Evolutionary conservation across 192 early-diverging fungal species (phyloP).

Genomic region (Globomyces pollinis-pini): DNA sequence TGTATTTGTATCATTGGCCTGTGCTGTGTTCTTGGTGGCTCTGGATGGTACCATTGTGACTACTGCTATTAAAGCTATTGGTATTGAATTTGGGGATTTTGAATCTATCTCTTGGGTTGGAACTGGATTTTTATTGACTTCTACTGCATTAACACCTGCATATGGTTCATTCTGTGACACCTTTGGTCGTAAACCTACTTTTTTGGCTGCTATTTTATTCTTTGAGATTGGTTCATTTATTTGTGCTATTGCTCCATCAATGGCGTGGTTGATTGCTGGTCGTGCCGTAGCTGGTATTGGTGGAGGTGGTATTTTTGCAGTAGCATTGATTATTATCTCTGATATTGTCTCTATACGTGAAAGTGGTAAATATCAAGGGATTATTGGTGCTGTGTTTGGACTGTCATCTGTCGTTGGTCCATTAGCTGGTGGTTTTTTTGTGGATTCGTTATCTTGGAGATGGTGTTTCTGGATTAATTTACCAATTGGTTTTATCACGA

Average conservation of each 20-base stretch:
- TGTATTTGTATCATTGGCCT: slow-evolving; percentile 33
- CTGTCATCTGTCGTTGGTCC: slow-evolving; percentile 71
- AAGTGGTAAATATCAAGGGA: slow-evolving; percentile 68
- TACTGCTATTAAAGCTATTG: slow-evolving; percentile 64
- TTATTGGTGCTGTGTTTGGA: slow-evolving; percentile 70
- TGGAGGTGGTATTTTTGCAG: slow-evolving; percentile 67
- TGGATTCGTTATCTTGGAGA: slow-evolving; percentile 27
- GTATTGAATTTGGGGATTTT: slow-evolving; percentile 57
- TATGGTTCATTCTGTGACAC: slow-evolving; percentile 89
- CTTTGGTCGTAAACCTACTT: slow-evolving; percentile 76
- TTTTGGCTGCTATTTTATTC: slow-evolving; percentile 63
- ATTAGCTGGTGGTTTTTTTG: slow-evolving; percentile 72
- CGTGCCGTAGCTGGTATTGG: slow-evolving; percentile 70
- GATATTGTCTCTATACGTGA: slow-evolving; percentile 59
- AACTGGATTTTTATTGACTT: slow-evolving; percentile 56
- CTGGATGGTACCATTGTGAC: slow-evolving; percentile 79
- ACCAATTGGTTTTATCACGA: slow-evolving; percentile 60
- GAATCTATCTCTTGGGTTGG: slow-evolving; percentile 75
- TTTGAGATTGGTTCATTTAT: slow-evolving; percentile 76
- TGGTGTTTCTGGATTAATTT: slow-evolving; percentile 69
- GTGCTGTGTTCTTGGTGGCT: slow-evolving; percentile 63
- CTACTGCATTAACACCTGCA: slow-evolving; percentile 60
- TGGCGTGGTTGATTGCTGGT: slow-evolving; percentile 23
- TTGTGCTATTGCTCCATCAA: slow-evolving; percentile 46
- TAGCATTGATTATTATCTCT: slow-evolving; percentile 72